Percentiles rank a stretch among this genome's conserved stretches.
phyloP scores from a whole-genome alignment of 805 yeast species.

The Lipomyces orientalis region DNA sequence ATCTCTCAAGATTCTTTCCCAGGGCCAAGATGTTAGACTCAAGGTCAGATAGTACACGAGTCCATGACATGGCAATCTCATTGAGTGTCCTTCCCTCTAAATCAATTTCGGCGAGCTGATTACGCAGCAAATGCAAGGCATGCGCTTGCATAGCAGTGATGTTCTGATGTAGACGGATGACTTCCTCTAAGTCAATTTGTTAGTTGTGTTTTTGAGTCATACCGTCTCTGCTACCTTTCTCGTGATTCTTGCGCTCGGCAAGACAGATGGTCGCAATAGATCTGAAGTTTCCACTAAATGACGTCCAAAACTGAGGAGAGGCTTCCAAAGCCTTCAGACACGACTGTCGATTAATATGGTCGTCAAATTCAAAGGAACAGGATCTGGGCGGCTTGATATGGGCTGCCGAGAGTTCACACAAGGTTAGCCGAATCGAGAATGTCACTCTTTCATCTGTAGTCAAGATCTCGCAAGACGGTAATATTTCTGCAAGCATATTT shows the following conservation, averaged over 20 bases:
- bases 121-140: conserved; percentile 15
- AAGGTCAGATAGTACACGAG: neutral
- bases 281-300: conserved; percentile 38
- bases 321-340: conserved; percentile 28
- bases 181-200: conserved; percentile 14
- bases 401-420: conserved; percentile 36
- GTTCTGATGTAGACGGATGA: conserved; percentile 23
- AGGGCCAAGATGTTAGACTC: conserved; percentile 4
- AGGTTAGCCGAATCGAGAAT: conserved; percentile 31
- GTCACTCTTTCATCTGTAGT: conserved; percentile 27
- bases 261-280: conserved; percentile 33
- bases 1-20: neutral
- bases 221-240: conserved; percentile 16
- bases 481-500: conserved; percentile 22
- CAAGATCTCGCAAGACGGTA: conserved; percentile 24
- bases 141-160: conserved; percentile 22
- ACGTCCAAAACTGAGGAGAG: conserved; percentile 39
- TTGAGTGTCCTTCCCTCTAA: neutral
- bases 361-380: conserved; percentile 11
- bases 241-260: conserved; percentile 27
- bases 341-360: neutral
- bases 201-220: neutral
- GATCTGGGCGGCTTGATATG: conserved; percentile 22
- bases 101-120: conserved; percentile 15
- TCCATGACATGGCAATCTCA: conserved; percentile 7